Evolutionary conservation across 1,284 basidiomycete species (phyloP), one percentile per base, ranked within the genome.

Genomic region (Volvariella surrecta): DNA sequence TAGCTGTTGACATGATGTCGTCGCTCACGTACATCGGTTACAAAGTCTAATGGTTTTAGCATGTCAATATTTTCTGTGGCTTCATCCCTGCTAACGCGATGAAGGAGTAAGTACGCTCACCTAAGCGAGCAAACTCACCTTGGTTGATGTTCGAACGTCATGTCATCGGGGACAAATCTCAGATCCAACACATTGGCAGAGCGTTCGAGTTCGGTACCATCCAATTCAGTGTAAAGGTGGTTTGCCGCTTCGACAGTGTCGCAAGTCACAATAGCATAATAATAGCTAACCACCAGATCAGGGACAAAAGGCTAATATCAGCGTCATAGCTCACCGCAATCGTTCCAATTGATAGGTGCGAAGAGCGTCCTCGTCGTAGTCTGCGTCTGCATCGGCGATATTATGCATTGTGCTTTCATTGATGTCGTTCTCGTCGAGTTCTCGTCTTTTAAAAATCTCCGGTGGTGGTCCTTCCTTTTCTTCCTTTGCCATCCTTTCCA

Each of bases 181-280:
- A 99, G 66, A 57, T 99, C 91, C 52, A 99, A 89, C 8, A 97
- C 75, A 60, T 99, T 99, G 3, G 96, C 96, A 0, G 95, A 97
- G 20, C 91, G 82, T 62, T 99, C 96, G 38, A 99, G 79, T 61
- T 99, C 96, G 2, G 95, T 91, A 11, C 92, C 93, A 52, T 98
- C 89, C 30, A 97, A 75, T 59, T 98, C 92, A 42, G 76, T 66
- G 61, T 89, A 88, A 13, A 96, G 79, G 58, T 93, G 83, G 4
- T 77, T 71, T 1, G 95, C 91, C 2, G 91, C 76, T 24, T 82
- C 73, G 3, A 79, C 68, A 6, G 82, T 79, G 56, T 95, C 88
- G 59, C 93, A 98, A 38, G 89, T 89, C 1, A 93, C 84, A 38
- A 99, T 78, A 4, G 96, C 96, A 63, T 99, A 99, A 61, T 92